Evolutionary conservation across 2,329 filamentous ascomycete genomes (phyloP).

Genomic region (Pyrenochaeta sp.): DNA sequence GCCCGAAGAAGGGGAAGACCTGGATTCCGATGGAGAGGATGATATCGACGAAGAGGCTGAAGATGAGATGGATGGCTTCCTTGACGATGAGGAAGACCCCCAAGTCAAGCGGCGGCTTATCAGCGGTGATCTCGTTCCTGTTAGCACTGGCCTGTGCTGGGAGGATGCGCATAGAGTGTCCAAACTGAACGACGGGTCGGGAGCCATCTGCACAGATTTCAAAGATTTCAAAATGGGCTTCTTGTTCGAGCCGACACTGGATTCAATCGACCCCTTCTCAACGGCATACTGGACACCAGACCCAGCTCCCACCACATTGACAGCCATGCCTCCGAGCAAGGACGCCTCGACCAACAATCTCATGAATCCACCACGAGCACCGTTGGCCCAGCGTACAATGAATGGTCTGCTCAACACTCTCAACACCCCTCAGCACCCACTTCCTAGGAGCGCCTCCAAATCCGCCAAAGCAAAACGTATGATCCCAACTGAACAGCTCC

Average conservation of each 20-base stretch:
- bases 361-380: constrained; percentile 54
- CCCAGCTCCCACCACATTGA: constrained; percentile 20
- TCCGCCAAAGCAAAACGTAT: constrained; percentile 53
- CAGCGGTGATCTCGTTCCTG: constrained; percentile 75
- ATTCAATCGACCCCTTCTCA: constrained; percentile 86
- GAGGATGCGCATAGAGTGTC: constrained; percentile 63
- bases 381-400: constrained; percentile 51
- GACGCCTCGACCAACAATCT: constrained; percentile 23
- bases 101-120: constrained; percentile 65
- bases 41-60: constrained; percentile 77
- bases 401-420: constrained; percentile 45
- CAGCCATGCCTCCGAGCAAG: constrained; percentile 19
- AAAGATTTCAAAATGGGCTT: constrained; percentile 77
- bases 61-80: constrained; percentile 87
- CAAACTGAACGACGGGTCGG: constrained; percentile 56
- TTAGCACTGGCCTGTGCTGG: constrained; percentile 85
- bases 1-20: constrained; percentile 74
- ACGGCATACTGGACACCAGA: constrained; percentile 75
- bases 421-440: constrained; percentile 26
- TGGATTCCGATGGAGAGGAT: constrained; percentile 71
- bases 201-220: constrained; percentile 59
- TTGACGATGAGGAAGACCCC: constrained; percentile 80
- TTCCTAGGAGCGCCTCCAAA: constrained; percentile 34
- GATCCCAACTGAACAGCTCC: constrained; percentile 68
- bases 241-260: constrained; percentile 63